phyloP scores from a whole-genome alignment of 2,329 filamentous ascomycete species.

The Endocalyx cinctus region DNA sequence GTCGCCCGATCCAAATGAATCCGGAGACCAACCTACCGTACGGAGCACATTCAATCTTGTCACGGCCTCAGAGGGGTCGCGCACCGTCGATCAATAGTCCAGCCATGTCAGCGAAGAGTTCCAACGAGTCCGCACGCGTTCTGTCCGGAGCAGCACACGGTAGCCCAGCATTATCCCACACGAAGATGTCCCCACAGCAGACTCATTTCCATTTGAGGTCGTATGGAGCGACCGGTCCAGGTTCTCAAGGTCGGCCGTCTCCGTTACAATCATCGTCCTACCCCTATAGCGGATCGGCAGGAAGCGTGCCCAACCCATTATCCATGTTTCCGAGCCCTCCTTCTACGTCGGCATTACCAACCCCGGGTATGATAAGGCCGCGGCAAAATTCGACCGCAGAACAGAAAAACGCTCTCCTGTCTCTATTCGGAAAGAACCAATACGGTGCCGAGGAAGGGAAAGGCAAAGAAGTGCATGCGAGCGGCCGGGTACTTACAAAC shows the following conservation, averaged over 20 bases:
- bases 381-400: constrained; percentile 34
- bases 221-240: background rate
- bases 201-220: constrained; percentile 12
- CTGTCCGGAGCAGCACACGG: constrained; percentile 12
- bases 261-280: too few relatives aligned
- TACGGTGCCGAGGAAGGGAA: constrained; percentile 21
- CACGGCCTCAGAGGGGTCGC: constrained; percentile 24
- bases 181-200: constrained; percentile 16
- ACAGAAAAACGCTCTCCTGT: constrained; percentile 48
- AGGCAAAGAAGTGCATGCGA: constrained; percentile 23
- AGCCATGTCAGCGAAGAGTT: constrained; percentile 9
- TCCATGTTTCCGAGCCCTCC: constrained; percentile 22
- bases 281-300: constrained; percentile 16
- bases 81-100: constrained; percentile 14
- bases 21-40: constrained; percentile 35
- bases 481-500: constrained; percentile 16
- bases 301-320: constrained; percentile 17
- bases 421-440: constrained; percentile 55
- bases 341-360: constrained; percentile 22
- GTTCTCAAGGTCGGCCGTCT: constrained; percentile 7
- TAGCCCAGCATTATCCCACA: constrained; percentile 5
- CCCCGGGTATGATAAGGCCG: constrained; percentile 24
- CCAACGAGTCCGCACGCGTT: constrained; percentile 10
- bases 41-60: constrained; percentile 34
- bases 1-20: constrained; percentile 28